Conservation (phyloP, 2,329 filamentous ascomycete species). For the Fusarium chuoi region DNA sequence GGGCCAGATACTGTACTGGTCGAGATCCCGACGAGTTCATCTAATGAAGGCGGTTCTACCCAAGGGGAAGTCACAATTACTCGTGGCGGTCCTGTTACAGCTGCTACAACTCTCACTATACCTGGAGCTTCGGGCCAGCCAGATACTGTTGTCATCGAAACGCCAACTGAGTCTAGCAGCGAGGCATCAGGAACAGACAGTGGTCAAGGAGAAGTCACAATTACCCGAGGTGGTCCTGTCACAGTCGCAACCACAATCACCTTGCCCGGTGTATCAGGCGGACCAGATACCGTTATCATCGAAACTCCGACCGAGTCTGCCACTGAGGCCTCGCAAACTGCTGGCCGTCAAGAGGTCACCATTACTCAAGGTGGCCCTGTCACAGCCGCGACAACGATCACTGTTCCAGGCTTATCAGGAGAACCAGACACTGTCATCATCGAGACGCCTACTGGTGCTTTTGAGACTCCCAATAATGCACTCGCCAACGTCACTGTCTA, state of each 20-base stretch:
- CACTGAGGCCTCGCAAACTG: background rate
- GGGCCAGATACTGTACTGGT: slow-evolving; percentile 11
- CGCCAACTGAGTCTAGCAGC: background rate
- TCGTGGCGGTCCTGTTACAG: background rate
- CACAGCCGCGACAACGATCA: background rate
- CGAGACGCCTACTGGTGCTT: background rate
- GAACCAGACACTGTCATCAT: background rate
- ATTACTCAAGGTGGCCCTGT: background rate
- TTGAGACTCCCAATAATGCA: background rate
- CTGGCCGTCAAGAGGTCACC: background rate
- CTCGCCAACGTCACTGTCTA: slow-evolving; percentile 7
- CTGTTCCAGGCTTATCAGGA: background rate
- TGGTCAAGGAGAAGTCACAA: background rate
- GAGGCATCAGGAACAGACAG: too few relatives aligned
- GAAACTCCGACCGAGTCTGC: background rate
- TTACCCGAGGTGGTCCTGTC: background rate
- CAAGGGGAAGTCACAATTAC: background rate
- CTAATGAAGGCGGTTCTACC: background rate
- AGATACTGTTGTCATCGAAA: background rate
- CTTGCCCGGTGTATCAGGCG: background rate
- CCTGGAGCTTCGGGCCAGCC: background rate
- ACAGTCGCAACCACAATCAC: background rate
- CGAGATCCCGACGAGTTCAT: background rate
- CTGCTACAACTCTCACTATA: background rate
- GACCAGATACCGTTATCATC: background rate